Conservation (phyloP, 2,329 filamentous ascomycete genomes). For the Delphinella strobiligena region DNA sequence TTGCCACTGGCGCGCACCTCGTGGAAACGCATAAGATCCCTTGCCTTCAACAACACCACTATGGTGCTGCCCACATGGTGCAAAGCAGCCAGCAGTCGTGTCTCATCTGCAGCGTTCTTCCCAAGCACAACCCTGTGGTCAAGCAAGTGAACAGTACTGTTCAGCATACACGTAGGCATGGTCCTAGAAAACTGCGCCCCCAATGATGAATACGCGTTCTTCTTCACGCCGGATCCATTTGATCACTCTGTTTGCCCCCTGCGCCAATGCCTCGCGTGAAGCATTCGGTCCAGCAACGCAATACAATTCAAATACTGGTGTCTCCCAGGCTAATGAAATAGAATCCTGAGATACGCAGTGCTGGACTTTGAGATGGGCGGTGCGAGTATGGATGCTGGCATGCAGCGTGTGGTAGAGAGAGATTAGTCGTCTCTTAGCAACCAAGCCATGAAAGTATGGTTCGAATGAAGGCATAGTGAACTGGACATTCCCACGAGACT, state of each 20-base stretch:
- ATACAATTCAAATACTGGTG: slow-evolving; percentile 85
- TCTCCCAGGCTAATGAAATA: slow-evolving; percentile 80
- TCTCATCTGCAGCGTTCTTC: no score
- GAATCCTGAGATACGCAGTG: slow-evolving; percentile 65
- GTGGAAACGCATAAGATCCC: no score
- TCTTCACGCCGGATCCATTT: slow-evolving; percentile 90
- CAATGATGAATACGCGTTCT: slow-evolving; percentile 90
- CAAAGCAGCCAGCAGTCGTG: no score
- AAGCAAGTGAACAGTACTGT: no score
- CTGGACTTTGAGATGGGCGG: slow-evolving; percentile 74
- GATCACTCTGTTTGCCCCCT: slow-evolving; percentile 77
- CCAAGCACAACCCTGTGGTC: no score
- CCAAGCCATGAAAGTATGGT: slow-evolving; percentile 47
- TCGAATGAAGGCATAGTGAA: slow-evolving; percentile 81
- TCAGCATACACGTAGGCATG: no score
- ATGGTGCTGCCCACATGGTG: no score
- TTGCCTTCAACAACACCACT: no score
- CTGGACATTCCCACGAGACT: slow-evolving; percentile 87
- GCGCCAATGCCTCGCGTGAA: slow-evolving; percentile 54
- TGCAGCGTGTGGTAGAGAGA: slow-evolving; percentile 79
- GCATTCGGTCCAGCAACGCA: slow-evolving; percentile 72
- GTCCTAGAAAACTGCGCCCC: slow-evolving; percentile 63
- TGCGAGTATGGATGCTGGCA: slow-evolving; percentile 69
- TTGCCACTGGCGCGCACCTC: no score
- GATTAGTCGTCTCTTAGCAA: slow-evolving; percentile 47